Base-by-base conservation (phyloP, 139 green algal species). In the Micractinium conductrix region DNA sequence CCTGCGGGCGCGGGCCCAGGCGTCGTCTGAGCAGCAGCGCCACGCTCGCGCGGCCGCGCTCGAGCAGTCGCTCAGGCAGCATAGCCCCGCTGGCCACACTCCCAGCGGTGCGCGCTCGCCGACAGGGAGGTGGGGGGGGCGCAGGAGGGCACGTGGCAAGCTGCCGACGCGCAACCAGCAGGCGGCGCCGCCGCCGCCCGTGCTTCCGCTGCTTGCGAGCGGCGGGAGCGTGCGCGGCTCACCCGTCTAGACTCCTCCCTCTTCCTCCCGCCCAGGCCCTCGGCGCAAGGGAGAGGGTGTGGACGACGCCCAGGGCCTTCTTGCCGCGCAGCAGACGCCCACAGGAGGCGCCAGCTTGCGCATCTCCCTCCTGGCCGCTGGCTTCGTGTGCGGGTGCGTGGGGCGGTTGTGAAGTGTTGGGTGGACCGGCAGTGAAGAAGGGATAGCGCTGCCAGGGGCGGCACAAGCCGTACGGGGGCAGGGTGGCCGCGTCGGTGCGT, bases 281-380 rank as follows among this genome's bases (percentile, higher is more conserved):
- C 84, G 95, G 0, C 83, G 85, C 4, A 89, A 89, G 42, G 95
- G 94, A n/a, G 91, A 96, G 80, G 95, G 95, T 7, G 78, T 90
- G 0, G 93, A 98, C 81, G 93, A 98, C 72, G 92, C 96, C 78
- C 95, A 98, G 81, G 94, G 92, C 79, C 93, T 98, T 12, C 63
- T 97, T 0, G 83, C 44, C n/a, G 91, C 90, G 3, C 89, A 96
- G 24, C 63, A 81, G n/a, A 81, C 87, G 2, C 4, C 75, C 14
- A 87, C 48, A 38, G 93, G 94, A 43, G 87, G 89, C 55, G 88
- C 91, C 5, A 80, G 89, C 42, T 79, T 98, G 84, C 85, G 91
- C 55, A 89, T 98, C 73, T 97, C 94, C 1, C 91, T 98, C 10
- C 94, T 98, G 71, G 96, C 96, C 8, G 94, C 96, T 24, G 96